Conservation (phyloP, 2,329 filamentous ascomycete genomes). For the Stachybotrys chartarum region DNA sequence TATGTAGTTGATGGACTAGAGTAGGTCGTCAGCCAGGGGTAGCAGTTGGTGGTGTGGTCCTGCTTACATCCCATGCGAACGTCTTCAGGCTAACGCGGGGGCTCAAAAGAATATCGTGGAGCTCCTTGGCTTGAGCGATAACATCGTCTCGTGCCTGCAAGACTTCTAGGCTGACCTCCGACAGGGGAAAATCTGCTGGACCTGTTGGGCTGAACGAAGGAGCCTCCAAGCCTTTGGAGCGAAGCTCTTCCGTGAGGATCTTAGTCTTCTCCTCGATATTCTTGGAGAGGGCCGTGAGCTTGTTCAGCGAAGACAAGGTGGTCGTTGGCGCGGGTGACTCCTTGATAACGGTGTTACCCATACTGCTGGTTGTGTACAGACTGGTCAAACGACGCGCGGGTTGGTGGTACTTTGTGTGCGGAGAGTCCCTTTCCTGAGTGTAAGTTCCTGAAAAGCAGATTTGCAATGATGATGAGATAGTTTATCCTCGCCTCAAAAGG, state of each 20-base stretch:
- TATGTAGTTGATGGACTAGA: conserved; percentile 16
- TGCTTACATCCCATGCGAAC: conserved; percentile 19
- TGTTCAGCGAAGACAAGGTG: conserved; percentile 4
- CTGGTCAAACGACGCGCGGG: too few species aligned
- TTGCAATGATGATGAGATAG: too few species aligned
- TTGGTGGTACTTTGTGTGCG: too few species aligned
- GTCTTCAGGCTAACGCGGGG: conserved; percentile 16
- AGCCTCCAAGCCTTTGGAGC: conserved; percentile 10
- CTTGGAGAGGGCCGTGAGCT: conserved; percentile 8
- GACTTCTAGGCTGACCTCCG: conserved; percentile 4
- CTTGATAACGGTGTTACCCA: background rate
- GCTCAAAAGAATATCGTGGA: conserved; percentile 16
- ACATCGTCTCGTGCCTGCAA: conserved; percentile 10
- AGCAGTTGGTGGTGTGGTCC: background rate
- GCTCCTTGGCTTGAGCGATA: conserved; percentile 16
- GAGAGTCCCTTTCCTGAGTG: too few species aligned
- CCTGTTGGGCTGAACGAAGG: conserved; percentile 11
- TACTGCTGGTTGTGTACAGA: background rate
- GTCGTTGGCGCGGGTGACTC: background rate
- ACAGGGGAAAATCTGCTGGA: conserved; percentile 10
- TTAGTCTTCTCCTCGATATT: conserved; percentile 11
- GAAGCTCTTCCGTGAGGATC: conserved; percentile 7
- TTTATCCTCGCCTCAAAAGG: too few species aligned
- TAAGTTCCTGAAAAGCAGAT: too few species aligned
- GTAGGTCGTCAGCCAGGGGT: background rate